phyloP scores from a whole-genome alignment of 1,284 basidiomycete species.

The Phylloporus sp. region DNA sequence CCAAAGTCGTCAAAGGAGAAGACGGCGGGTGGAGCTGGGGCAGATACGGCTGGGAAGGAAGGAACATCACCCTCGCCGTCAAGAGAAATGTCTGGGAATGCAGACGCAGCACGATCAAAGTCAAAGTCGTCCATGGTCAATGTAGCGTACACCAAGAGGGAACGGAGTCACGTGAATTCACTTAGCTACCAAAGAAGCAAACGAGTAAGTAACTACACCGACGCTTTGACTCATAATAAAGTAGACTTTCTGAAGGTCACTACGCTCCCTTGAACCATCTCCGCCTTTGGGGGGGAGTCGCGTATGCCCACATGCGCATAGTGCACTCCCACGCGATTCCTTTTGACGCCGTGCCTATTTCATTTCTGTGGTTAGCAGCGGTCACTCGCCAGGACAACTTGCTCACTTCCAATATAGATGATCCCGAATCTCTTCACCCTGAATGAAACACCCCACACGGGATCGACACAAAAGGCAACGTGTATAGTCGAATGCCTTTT shows the following conservation, averaged over 20 bases:
- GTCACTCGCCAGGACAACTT: not conserved
- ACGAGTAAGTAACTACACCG: too few species aligned
- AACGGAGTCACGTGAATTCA: not conserved
- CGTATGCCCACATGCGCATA: slow-evolving; percentile 8
- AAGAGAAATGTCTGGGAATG: slow-evolving; percentile 86
- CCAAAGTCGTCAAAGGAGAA: slow-evolving; percentile 77
- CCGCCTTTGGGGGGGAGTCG: not conserved
- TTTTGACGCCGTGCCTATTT: slow-evolving; percentile 3
- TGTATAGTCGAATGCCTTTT: not conserved
- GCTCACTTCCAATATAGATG: slow-evolving; percentile 2
- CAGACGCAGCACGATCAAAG: slow-evolving; percentile 79
- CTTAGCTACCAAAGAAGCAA: not conserved
- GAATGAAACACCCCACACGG: slow-evolving; percentile 3
- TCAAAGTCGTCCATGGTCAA: slow-evolving; percentile 61
- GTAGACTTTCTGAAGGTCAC: not conserved
- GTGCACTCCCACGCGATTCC: slow-evolving; percentile 4
- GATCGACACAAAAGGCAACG: slow-evolving; percentile 20
- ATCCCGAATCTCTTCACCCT: not conserved
- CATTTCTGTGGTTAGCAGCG: not conserved
- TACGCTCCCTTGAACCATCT: not conserved
- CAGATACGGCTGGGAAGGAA: slow-evolving; percentile 45
- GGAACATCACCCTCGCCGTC: slow-evolving; percentile 68
- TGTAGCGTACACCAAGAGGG: too few species aligned
- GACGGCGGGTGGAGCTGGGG: slow-evolving; percentile 39
- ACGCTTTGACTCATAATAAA: not conserved